phyloP scores from a whole-genome alignment of 192 early-diverging fungal species.

The Allomyces javanicus region DNA sequence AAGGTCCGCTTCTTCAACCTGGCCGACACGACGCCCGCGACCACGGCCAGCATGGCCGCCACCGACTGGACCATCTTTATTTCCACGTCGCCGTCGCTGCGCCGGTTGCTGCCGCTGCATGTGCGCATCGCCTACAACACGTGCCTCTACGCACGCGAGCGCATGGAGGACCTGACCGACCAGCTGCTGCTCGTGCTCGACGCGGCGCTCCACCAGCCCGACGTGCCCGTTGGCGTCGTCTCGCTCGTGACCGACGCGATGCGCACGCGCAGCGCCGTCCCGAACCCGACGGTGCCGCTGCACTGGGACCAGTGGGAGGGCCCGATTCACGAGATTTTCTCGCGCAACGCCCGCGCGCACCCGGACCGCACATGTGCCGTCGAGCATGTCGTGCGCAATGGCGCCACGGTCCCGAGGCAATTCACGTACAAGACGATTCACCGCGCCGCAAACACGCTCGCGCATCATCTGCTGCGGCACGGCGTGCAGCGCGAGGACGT shows the following conservation, averaged over 20 bases:
- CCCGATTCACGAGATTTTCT: conserved; percentile 81
- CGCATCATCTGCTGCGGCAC: conserved; percentile 56
- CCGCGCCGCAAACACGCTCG: conserved; percentile 64
- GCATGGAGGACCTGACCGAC: conserved; percentile 73
- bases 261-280: conserved; percentile 24
- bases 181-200: conserved; percentile 66
- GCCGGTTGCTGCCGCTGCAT: conserved; percentile 65
- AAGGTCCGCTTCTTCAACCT: conserved; percentile 92
- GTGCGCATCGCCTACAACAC: conserved; percentile 83
- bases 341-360: conserved; percentile 48
- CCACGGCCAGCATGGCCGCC: conserved; percentile 40
- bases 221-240: conserved; percentile 36
- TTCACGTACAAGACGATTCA: conserved; percentile 71
- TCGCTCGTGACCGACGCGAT: conserved; percentile 30
- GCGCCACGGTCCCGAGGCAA: conserved; percentile 15
- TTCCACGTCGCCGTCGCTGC: conserved; percentile 52
- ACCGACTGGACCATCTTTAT: conserved; percentile 79
- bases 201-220: conserved; percentile 6
- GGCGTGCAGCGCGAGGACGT: conserved; percentile 88
- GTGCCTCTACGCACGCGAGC: conserved; percentile 61
- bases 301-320: conserved; percentile 69
- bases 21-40: conserved; percentile 71
- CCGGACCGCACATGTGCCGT: conserved; percentile 71
- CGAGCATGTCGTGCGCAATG: conserved; percentile 30
- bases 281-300: conserved; percentile 59